Evolutionary conservation across 2,329 filamentous ascomycete species (phyloP), one percentile per base, ranked within the genome.

Genomic region (Fusarium floridanum): DNA sequence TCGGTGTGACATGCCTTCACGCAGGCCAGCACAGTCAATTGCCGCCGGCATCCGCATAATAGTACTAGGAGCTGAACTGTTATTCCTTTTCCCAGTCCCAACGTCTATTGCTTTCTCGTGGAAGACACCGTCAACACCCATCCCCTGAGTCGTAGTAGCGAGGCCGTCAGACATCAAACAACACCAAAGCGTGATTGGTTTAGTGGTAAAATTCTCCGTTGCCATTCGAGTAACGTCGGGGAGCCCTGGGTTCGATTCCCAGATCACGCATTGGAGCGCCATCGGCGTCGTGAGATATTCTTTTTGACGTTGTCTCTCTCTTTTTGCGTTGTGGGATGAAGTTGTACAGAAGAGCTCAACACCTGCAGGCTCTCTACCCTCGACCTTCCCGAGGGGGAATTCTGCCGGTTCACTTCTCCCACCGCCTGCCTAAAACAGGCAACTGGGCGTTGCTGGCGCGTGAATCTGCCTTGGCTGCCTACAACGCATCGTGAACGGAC

Each of bases 181-280:
- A 45, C 43, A 16, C 20, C 43, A 45, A 24, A 12, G 43, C 43
- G 43, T 45, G 16, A 45, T 45, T 45, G 43, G 43, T 45, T 45
- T 45, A 45, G 43, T 45, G 43, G 43, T 48, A 48, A 48, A 48
- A 48, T 48, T 48, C 43, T 48, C 43, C 43, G 43, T 48, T 48
- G 43, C 43, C 29, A 29, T 29, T 29, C 29, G 29, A 29, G 27
- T 29, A 29, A 29, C 27, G 27, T 29, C 27, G 27, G 41, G 41
- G 20, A 45, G 43, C 43, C 43, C 43, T 22, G 43, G 43, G 43
- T 45, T 45, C 43, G 43, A 48, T 48, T 48, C 43, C 43, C 14
- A 17, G 22, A 48, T 48, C 10, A 48, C 45, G 24, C 16, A 50
- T 7, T 12, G 5, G 5, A 29, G 5, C 16, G 5, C 17, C 16